phyloP scores from a whole-genome alignment of 805 yeast genomes.

The Sugiyamaella americana region DNA sequence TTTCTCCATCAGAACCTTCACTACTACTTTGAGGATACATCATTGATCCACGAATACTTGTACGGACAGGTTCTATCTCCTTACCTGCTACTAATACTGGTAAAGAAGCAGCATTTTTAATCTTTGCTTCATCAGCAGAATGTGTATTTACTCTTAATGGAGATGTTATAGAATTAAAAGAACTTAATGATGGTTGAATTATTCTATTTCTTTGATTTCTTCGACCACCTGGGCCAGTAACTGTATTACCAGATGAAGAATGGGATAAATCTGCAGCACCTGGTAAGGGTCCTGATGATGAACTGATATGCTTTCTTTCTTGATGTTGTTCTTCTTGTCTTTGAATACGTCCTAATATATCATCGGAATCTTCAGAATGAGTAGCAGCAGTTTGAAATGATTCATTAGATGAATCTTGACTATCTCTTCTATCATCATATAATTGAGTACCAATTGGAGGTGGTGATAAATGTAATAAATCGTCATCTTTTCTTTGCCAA shows the following conservation, averaged over 20 bases:
- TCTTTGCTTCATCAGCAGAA: not conserved
- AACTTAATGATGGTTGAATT: not conserved
- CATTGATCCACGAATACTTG: constrained; percentile 9
- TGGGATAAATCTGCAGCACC: constrained; percentile 3
- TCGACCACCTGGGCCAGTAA: not conserved
- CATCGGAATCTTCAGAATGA: constrained; percentile 1
- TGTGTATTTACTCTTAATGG: not conserved
- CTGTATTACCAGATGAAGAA: constrained; percentile 13
- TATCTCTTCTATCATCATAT: not conserved
- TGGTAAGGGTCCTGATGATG: not conserved
- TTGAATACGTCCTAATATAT: not conserved
- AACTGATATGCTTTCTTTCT: not conserved
- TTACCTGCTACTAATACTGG: constrained; percentile 5
- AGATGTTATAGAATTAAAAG: not conserved
- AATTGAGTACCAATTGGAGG: constrained; percentile 6
- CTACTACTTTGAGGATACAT: constrained; percentile 7
- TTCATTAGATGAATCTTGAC: constrained; percentile 18
- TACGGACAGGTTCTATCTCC: constrained; percentile 2
- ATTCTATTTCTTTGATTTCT: not conserved
- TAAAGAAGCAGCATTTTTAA: constrained; percentile 8
- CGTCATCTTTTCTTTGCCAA: not conserved
- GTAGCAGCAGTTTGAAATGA: constrained; percentile 17
- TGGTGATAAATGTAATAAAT: constrained; percentile 5
- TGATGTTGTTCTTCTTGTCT: not conserved
- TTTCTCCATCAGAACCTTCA: not conserved